Evolutionary conservation across 1,139 yeast species (phyloP).

Genomic region (Kluyveromyces sp.): DNA sequence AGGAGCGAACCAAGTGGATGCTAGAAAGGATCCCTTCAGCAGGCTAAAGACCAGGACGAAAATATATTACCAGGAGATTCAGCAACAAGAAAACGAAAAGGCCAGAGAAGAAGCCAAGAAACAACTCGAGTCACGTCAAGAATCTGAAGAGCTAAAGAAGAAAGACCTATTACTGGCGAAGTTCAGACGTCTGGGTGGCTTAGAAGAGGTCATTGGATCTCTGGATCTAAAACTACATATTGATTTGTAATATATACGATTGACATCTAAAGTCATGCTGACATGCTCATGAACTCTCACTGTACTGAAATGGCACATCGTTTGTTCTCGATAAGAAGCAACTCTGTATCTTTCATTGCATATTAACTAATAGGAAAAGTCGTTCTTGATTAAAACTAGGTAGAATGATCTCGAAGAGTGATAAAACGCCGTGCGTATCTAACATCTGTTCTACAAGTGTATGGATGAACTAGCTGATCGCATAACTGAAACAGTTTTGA

Average conservation of each 20-base stretch:
- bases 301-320: too few relatives aligned
- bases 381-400: too few relatives aligned
- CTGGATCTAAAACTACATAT: slow-evolving; percentile 41
- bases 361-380: too few relatives aligned
- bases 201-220: slow-evolving; percentile 43
- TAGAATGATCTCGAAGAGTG: too few relatives aligned
- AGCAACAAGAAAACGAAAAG: slow-evolving; percentile 41
- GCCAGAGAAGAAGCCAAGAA: slow-evolving; percentile 38
- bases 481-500: slow-evolving; percentile 32
- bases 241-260: slow-evolving; percentile 24
- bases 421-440: too few relatives aligned
- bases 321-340: too few relatives aligned
- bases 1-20: slow-evolving; percentile 35
- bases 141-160: slow-evolving; percentile 33
- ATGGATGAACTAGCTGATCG: slow-evolving; percentile 20
- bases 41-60: slow-evolving; percentile 82
- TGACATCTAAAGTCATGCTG: too few relatives aligned
- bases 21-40: slow-evolving; percentile 76
- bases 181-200: slow-evolving; percentile 36
- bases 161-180: slow-evolving; percentile 32
- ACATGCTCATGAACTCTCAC: too few relatives aligned
- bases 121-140: slow-evolving; percentile 32
- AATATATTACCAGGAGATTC: slow-evolving; percentile 58
- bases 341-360: too few relatives aligned
- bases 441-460: background rate